Evolutionary conservation across 2,329 filamentous ascomycete genomes (phyloP).

Genomic region (Trichoderma sp.): DNA sequence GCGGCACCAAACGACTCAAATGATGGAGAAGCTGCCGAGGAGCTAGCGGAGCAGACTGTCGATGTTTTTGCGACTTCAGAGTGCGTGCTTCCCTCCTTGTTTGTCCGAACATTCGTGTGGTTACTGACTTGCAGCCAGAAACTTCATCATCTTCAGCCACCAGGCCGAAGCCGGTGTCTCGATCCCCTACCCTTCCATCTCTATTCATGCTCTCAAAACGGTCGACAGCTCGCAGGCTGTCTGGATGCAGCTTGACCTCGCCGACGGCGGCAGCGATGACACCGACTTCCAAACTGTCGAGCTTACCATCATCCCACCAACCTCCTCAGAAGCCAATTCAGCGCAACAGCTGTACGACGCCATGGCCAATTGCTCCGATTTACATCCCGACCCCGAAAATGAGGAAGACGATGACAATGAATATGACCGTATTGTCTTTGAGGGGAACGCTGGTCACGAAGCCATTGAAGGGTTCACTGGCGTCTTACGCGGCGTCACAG

Average conservation of each 20-base stretch:
- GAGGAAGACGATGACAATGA: slow-evolving; percentile 58
- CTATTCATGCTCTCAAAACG: slow-evolving; percentile 71
- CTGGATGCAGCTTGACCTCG: slow-evolving; percentile 68
- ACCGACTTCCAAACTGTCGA: slow-evolving; percentile 67
- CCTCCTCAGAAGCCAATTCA: slow-evolving; percentile 26
- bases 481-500: slow-evolving; percentile 47
- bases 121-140: slow-evolving; percentile 24
- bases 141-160: slow-evolving; percentile 62
- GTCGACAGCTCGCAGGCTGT: slow-evolving; percentile 50
- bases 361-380: slow-evolving; percentile 70
- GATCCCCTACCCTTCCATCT: slow-evolving; percentile 72
- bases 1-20: slow-evolving; percentile 33
- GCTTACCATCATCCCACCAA: slow-evolving; percentile 60
- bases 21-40: slow-evolving; percentile 29
- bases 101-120: background rate
- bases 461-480: slow-evolving; percentile 57
- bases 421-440: slow-evolving; percentile 56
- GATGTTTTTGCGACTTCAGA: slow-evolving; percentile 60
- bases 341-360: slow-evolving; percentile 59
- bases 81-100: slow-evolving; percentile 37
- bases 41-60: slow-evolving; percentile 47
- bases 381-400: slow-evolving; percentile 69
- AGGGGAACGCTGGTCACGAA: slow-evolving; percentile 49
- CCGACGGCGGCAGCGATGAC: slow-evolving; percentile 55
- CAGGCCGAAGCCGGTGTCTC: slow-evolving; percentile 58